Evolutionary conservation across 345 rosid species (phyloP).

Genomic region (Brassica incana): DNA sequence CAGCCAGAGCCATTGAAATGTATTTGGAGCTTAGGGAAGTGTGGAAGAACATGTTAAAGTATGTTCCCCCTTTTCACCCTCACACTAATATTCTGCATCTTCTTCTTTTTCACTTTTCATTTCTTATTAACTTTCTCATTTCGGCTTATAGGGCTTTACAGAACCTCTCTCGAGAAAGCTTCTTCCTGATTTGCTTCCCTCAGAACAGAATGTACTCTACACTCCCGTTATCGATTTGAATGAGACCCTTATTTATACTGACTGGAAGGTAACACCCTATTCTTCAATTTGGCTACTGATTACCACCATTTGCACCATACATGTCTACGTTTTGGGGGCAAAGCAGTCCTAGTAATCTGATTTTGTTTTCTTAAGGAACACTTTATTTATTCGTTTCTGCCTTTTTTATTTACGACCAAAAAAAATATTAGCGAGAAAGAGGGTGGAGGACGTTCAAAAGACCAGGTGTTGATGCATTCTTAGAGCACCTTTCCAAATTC

Average conservation of each 20-base stretch:
- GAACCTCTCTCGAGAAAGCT: slow-evolving; percentile 95
- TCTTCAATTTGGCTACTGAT: slow-evolving; percentile 46
- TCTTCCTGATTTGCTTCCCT: slow-evolving; percentile 93
- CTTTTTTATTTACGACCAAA: not conserved
- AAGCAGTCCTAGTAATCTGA: not conserved
- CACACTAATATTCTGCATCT: slow-evolving; percentile 9
- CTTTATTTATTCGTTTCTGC: too few relatives aligned
- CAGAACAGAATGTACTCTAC: slow-evolving; percentile 68
- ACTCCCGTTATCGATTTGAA: slow-evolving; percentile 42
- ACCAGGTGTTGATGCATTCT: slow-evolving; percentile 93
- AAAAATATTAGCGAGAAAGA: slow-evolving; percentile 73
- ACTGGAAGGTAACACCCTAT: slow-evolving; percentile 74
- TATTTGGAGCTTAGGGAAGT: slow-evolving; percentile 80
- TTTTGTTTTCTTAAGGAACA: not conserved
- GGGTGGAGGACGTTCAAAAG: slow-evolving; percentile 99
- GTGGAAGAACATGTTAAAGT: slow-evolving; percentile 84
- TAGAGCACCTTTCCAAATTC: slow-evolving; percentile 82
- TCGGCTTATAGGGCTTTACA: slow-evolving; percentile 76
- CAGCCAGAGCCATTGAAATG: slow-evolving; percentile 72
- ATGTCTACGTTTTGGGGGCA: not conserved
- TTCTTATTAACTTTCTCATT: slow-evolving; percentile 21
- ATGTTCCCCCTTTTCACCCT: not conserved
- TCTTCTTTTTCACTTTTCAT: not conserved
- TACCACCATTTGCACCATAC: not conserved
- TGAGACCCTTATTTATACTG: slow-evolving; percentile 49